Evolutionary conservation across 2,329 filamentous ascomycete species (phyloP).

Genomic region (Calonectria pseudoturangicola): DNA sequence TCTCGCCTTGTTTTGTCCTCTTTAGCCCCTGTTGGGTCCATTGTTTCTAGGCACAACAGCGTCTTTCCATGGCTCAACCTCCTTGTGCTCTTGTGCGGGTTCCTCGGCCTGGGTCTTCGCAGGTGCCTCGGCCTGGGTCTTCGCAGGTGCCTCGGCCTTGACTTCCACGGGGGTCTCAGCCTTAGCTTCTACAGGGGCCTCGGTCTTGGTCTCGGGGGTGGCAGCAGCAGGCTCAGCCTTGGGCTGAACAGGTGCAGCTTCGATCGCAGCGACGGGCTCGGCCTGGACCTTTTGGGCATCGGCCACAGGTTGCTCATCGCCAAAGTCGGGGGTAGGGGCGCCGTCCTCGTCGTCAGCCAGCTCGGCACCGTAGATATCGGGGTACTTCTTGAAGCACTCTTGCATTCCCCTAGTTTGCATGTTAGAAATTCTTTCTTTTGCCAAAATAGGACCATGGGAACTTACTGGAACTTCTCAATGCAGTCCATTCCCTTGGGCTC

Average conservation of each 20-base stretch:
- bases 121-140: slow-evolving; percentile 31
- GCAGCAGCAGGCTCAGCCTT: slow-evolving; percentile 44
- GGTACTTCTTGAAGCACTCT: slow-evolving; percentile 94
- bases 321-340: slow-evolving; percentile 54
- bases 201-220: slow-evolving; percentile 29
- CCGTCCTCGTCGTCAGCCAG: slow-evolving; percentile 83
- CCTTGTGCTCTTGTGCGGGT: slow-evolving; percentile 32
- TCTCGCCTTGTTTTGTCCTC: slow-evolving; percentile 11
- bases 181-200: slow-evolving; percentile 2
- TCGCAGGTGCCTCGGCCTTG: slow-evolving; percentile 33
- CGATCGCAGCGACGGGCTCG: slow-evolving; percentile 20
- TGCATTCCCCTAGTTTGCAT: slow-evolving; percentile 86
- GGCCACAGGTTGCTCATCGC: slow-evolving; percentile 54
- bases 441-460: slow-evolving; percentile 47
- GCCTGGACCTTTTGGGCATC: slow-evolving; percentile 35
- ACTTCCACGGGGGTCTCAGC: slow-evolving; percentile 20
- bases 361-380: slow-evolving; percentile 94
- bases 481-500: slow-evolving; percentile 99
- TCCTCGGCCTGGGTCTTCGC: slow-evolving; percentile 28
- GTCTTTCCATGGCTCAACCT: slow-evolving; percentile 28
- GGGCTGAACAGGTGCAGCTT: slow-evolving; percentile 10
- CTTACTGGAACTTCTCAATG: slow-evolving; percentile 97
- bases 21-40: slow-evolving; percentile 38
- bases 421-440: slow-evolving; percentile 49
- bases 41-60: slow-evolving; percentile 36